Evolutionary conservation across 805 yeast genomes (phyloP).

Genomic region (Candida fluviatilis): DNA sequence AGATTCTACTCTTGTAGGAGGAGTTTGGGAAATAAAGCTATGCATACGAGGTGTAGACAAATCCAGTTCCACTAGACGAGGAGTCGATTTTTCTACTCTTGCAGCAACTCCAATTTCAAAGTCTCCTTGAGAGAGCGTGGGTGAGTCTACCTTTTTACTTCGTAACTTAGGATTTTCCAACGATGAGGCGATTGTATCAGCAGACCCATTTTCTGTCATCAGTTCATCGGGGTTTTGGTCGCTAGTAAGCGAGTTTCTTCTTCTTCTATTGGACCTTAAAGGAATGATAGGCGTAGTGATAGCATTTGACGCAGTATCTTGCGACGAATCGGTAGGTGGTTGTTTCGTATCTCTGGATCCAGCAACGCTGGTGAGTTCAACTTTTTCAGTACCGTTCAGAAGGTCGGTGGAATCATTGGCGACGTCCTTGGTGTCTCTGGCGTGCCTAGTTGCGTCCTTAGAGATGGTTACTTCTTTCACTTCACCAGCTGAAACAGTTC

Average conservation of each 20-base stretch:
- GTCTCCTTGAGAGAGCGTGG: too few relatives aligned
- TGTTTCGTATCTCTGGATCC: too few relatives aligned
- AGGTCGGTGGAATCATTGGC: too few relatives aligned
- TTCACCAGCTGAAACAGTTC: too few relatives aligned
- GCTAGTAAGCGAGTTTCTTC: conserved; percentile 10
- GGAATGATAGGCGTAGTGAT: conserved; percentile 13
- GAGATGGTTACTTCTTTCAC: too few relatives aligned
- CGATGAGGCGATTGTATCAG: not conserved
- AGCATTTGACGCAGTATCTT: not conserved
- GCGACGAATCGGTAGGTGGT: too few relatives aligned
- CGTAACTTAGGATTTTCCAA: too few relatives aligned
- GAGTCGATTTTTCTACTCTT: not conserved
- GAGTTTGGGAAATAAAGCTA: not conserved
- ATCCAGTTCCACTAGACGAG: not conserved
- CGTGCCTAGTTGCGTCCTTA: too few relatives aligned
- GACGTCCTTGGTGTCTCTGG: too few relatives aligned
- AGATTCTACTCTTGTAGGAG: not conserved
- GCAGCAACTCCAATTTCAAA: not conserved
- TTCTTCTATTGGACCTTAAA: conserved; percentile 18
- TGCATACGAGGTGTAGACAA: not conserved
- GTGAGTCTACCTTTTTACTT: too few relatives aligned
- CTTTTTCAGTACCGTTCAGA: too few relatives aligned
- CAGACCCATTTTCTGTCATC: not conserved
- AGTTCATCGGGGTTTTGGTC: not conserved
- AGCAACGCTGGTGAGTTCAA: too few relatives aligned